These are phyloP conservation scores for Aspergillus unguis DNA, from an alignment of 2,329 filamentous ascomycete species.

Conservation along the genomic window DNA sequence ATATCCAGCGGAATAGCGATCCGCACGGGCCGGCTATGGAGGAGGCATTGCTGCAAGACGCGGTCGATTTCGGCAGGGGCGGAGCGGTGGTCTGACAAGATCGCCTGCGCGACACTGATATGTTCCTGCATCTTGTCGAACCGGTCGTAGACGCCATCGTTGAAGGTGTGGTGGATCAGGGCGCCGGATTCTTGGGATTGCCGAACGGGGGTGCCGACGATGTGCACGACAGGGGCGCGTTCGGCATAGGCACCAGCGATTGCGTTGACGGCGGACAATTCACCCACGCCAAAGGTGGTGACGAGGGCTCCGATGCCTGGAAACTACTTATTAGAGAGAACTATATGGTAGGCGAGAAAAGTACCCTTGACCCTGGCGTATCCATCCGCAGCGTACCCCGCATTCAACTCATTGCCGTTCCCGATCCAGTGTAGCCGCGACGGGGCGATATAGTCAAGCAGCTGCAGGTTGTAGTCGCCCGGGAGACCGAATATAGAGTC, in stretches of 20 bases:
- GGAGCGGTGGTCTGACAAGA: constrained; percentile 47
- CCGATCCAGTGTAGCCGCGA: constrained; percentile 61
- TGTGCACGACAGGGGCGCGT: constrained; percentile 64
- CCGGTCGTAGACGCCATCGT: constrained; percentile 16
- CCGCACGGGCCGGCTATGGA: constrained; percentile 54
- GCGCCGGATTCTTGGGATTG: constrained; percentile 43
- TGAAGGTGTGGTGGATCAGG: constrained; percentile 63
- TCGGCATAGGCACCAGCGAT: constrained; percentile 72
- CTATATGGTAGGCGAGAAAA: not conserved
- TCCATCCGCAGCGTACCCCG: constrained; percentile 46
- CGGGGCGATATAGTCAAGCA: constrained; percentile 63
- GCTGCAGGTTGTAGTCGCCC: constrained; percentile 67
- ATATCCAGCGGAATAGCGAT: constrained; percentile 55
- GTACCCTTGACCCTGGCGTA: constrained; percentile 30
- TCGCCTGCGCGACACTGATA: constrained; percentile 14
- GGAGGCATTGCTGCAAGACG: constrained; percentile 50
- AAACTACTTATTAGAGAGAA: not conserved
- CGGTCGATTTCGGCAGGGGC: constrained; percentile 52
- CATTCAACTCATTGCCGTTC: constrained; percentile 71
- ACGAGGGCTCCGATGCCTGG: constrained; percentile 25
- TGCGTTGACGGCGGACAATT: constrained; percentile 67
- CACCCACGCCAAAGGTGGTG: constrained; percentile 57
- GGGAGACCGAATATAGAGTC: constrained; percentile 66
- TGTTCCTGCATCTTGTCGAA: constrained; percentile 17
- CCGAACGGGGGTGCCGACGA: constrained; percentile 54